Percentiles rank a stretch among this genome's conserved stretches.
These are phyloP conservation scores for Suhomyces coccinellae DNA, from an alignment of 1,139 yeast genomes.

Conservation along the genomic window DNA sequence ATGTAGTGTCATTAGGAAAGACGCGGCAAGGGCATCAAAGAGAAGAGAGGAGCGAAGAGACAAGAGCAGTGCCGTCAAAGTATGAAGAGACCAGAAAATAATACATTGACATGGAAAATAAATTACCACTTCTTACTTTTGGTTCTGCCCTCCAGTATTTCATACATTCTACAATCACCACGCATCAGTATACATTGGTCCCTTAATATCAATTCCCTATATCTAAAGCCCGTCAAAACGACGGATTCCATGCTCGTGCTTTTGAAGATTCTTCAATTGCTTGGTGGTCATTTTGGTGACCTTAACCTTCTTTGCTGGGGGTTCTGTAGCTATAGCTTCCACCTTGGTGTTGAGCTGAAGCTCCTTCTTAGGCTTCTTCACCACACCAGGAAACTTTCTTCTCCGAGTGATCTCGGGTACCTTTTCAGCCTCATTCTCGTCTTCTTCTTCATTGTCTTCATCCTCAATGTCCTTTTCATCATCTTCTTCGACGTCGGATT, in stretches of 20 bases:
- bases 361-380: slow-evolving; percentile 6
- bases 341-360: slow-evolving; percentile 8
- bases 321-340: slow-evolving; percentile 11
- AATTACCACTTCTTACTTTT: too few relatives aligned
- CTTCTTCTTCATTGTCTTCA: slow-evolving; percentile 16
- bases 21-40: too few relatives aligned
- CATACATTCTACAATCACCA: too few relatives aligned
- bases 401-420: slow-evolving; percentile 12
- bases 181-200: too few relatives aligned
- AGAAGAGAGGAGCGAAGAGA: too few relatives aligned
- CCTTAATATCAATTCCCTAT: not conserved
- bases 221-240: slow-evolving; percentile 59
- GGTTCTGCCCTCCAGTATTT: too few relatives aligned
- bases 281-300: slow-evolving; percentile 44
- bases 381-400: slow-evolving; percentile 2
- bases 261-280: slow-evolving; percentile 49
- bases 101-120: too few relatives aligned
- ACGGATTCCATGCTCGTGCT: slow-evolving; percentile 66
- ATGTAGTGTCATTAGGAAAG: too few relatives aligned
- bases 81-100: too few relatives aligned
- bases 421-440: slow-evolving; percentile 20
- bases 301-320: slow-evolving; percentile 29
- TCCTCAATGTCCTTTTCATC: slow-evolving; percentile 13
- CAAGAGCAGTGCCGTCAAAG: too few relatives aligned
- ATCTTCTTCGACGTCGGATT: slow-evolving; percentile 11